These are phyloP conservation scores for Rhodotorula diobovata DNA, from an alignment of 768 basidiomycete species.

Conservation along the genomic window DNA sequence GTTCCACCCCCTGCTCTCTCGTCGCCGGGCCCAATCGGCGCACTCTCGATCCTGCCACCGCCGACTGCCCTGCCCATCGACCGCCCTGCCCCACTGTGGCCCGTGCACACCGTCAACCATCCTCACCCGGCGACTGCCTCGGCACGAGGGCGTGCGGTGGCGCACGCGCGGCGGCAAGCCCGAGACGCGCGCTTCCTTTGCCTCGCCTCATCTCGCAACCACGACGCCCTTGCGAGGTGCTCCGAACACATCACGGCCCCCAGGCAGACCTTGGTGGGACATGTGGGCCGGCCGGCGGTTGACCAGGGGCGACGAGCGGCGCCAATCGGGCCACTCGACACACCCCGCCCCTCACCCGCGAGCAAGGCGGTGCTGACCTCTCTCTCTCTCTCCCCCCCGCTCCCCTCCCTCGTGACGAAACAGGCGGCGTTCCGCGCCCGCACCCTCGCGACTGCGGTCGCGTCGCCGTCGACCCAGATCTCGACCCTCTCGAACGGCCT, in stretches of 20 bases:
- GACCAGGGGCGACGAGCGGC: too few species aligned
- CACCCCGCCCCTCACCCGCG: not conserved
- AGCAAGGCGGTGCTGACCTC: not conserved
- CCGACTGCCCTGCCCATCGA: not conserved
- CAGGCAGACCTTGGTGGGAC: too few species aligned
- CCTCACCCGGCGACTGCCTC: too few species aligned
- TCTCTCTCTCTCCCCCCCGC: not conserved
- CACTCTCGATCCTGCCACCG: not conserved
- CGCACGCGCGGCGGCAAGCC: not conserved
- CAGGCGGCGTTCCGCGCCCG: conserved; percentile 42
- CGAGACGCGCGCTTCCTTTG: not conserved
- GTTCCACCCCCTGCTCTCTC: not conserved
- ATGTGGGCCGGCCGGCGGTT: too few species aligned
- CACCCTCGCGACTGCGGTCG: conserved; percentile 48
- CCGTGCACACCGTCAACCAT: not conserved
- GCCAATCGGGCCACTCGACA: not conserved
- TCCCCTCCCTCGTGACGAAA: not conserved
- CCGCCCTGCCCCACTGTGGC: too few species aligned
- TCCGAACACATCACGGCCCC: too few species aligned
- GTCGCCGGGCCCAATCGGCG: conserved; percentile 12
- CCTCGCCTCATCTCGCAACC: too few species aligned
- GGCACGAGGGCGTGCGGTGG: not conserved
- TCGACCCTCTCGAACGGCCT: conserved; percentile 91
- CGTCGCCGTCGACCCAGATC: conserved; percentile 73
- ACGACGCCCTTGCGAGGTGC: too few species aligned